Base-by-base conservation (phyloP, 192 early-diverging fungal species). In the Backusella psychrophila region DNA sequence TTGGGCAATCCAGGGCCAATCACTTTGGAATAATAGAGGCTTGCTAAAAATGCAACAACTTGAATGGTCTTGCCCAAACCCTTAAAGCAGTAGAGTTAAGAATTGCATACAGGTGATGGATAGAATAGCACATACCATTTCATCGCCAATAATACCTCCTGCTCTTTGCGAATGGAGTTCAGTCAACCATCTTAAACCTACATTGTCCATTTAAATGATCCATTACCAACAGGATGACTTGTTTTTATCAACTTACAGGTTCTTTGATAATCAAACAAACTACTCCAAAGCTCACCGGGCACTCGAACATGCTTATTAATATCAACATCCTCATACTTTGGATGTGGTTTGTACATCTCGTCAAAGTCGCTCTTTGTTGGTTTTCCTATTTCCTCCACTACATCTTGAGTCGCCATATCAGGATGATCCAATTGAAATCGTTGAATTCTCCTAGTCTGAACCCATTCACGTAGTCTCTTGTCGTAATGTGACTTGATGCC, bases 1-100 rank as follows among this genome's bases (percentile, higher is more conserved):
- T 80, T 73, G 0, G 86, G 84, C 44, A 83, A 75, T 1, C 79
- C 81, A 12, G 80, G 86, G 19, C 85, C 81, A 4, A 96, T 84
- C 49, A 92, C 72, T 8, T 79, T 78, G 6, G 95, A 96, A 76
- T 93, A 90, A 66, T 88, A 85, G 52, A 99, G 83, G 9, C 93
- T 90, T 6, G 92, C 90, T 23, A 99, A 83, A 73, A 96, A 97
- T 21, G 94, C 83, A 38, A 94, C 92, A 5, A 95, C 87, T 77
- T 99, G 97, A 38, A 98, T 90, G 0, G 97, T 99, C 74, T 99
- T 99, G 11, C 97, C 97, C 1, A 97, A 80, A 1, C 96, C 96
- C 91, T 92, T 72, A 5, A 70, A 77, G n/a, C 19, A 35, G 23
- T 29, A 44, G 15, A 14, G 11, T 3, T 42, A 49, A 71, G 11